Evolutionary conservation across 1,284 basidiomycete genomes (phyloP), one percentile per base, ranked within the genome.

Genomic region (Sparassis latifolia): DNA sequence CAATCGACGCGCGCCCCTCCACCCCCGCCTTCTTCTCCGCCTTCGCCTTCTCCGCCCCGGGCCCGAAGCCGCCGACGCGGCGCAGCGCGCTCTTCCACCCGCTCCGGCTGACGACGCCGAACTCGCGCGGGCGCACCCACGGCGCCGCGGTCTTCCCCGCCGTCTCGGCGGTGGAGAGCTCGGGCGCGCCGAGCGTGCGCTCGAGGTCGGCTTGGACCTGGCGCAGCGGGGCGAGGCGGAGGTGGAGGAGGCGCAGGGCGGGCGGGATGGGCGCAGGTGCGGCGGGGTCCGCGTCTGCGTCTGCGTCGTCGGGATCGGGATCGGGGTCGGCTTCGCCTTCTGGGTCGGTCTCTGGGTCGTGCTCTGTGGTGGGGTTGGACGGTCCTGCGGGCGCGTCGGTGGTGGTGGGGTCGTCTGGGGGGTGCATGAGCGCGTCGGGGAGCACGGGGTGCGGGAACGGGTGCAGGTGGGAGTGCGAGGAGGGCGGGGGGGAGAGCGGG

Each of bases 141-240:
- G 58, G 58, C 4, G 59, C 56, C 30, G 57, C 58, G 20, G 51
- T 51, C 30, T 46, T 48, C 2, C 40, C 7, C 31, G 39, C 35
- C 20, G 31, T 27, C 43, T 52, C 46, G 5, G 51, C 45, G 9
- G 53, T 54, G 37, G 60, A 57, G 3, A 47, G 45, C 4, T 57
- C 54, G 5, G 50, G 55, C 2, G 73, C 72, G 9, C 79, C 77
- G 0, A 84, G 66, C 2, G 72, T 62, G 33, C 62, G 63, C 59
- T 76, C 76, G 31, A 84, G 59, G 54, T 80, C 78, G 12, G 49
- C 59, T 57, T 84, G 78, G 10, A 81, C 72, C 10, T 69, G 63
- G 0, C 73, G 67, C 1, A 84, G 68, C 2, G 79, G 77, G 0
- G 66, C 66, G 1, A 83, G 71, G 2, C 75, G 73, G 20, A 74